phyloP scores from a whole-genome alignment of 306 rosid species.

The Vigna mungo region DNA sequence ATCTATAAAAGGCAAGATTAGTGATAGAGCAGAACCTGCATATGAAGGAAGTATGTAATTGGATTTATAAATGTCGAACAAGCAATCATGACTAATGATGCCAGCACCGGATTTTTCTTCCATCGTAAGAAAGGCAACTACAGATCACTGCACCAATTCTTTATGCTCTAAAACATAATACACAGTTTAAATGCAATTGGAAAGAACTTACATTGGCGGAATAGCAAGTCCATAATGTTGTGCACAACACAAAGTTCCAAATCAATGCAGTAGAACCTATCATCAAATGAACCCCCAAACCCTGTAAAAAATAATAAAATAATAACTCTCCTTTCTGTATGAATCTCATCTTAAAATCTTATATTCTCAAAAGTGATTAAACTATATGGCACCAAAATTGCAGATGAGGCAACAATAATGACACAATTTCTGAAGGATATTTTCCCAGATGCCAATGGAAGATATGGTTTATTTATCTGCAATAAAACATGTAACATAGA shows the following conservation, averaged over 20 bases:
- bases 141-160: too few species aligned
- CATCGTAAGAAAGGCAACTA: not conserved
- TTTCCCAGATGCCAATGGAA: constrained; percentile 12
- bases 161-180: too few species aligned
- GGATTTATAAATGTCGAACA: not conserved
- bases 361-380: not conserved
- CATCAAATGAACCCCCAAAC: not conserved
- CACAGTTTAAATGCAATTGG: not conserved
- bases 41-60: not conserved
- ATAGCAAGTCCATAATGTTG: not conserved
- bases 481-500: constrained; percentile 28
- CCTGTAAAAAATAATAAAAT: not conserved
- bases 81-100: not conserved
- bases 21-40: not conserved
- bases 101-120: not conserved
- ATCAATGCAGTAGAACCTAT: not conserved
- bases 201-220: not conserved
- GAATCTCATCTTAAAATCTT: not conserved
- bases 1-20: not conserved
- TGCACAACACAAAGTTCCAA: not conserved
- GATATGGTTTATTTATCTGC: constrained; percentile 90
- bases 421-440: not conserved
- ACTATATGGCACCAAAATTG: not conserved
- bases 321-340: not conserved
- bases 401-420: not conserved